Base-by-base conservation (phyloP, 148 eudicot genomes). In the Nyssa sinensis region DNA sequence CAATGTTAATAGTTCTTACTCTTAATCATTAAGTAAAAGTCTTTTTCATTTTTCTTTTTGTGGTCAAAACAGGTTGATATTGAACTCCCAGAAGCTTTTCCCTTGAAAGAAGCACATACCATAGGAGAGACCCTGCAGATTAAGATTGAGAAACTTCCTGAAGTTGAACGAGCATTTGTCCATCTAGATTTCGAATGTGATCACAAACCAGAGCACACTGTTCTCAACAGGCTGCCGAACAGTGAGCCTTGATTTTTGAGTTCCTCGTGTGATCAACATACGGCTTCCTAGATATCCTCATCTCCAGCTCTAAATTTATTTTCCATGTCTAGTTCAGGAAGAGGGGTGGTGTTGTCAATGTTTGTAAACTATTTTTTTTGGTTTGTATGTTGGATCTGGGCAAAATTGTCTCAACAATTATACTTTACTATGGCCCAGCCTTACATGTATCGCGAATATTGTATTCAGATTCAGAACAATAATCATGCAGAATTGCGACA, bases 111-210 rank as follows among this genome's bases (percentile, higher is more conserved):
- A 83, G 98, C 97, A 3, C 98, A 94, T 83, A 65, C 83, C 31
- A 94, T 92, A 7, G 97, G 98, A 63, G 97, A 94, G 78, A 73
- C 89, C 7, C 81, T 94, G 55, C 98, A 94, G 78, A 80, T 79
- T 58, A 94, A 94, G 77, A 70, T 94, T 11, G 98, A 94, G 83
- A 90, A 87, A 79, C 93, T 94, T 44, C 83, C 92, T 17, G 95
- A 94, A 85, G 98, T 94, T 3, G 98, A 94, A 78, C 78, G 98
- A 61, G 97, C 98, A 9, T 94, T 94, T 64, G 98, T 94, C 69
- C 98, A 94, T 81, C 87, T 94, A 10, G 98, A 94, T 85, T 85
- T 75, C 65, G 98, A 94, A 83, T 91, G 97, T 28, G 87, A 86
- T 9, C 98, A 94, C 84, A 94, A 94, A 79, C 97, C 98, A 30